A percentile compares a stretch with the other conserved stretches of the same genome.
Evolutionary conservation across 202 grass and related monocot genomes (phyloP).

Genomic region (Brachypodium distachyon): DNA sequence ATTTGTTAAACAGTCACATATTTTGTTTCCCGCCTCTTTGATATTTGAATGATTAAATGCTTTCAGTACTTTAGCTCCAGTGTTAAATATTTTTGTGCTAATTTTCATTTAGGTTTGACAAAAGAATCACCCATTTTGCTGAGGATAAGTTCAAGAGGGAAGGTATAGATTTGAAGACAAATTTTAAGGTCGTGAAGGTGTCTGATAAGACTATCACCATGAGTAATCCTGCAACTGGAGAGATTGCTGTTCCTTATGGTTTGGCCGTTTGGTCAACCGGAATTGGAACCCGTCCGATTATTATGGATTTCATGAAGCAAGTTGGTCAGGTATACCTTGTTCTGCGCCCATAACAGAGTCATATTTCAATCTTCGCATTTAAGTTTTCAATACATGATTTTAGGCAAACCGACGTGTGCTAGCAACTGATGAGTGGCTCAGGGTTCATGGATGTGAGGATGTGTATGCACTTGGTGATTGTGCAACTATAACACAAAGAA

Average conservation of each 20-base stretch:
- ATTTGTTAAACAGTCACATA: not conserved
- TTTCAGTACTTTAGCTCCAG: not conserved
- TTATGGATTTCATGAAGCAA: constrained; percentile 81
- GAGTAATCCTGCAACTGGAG: constrained; percentile 40
- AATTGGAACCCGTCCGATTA: constrained; percentile 63
- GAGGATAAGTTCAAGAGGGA: constrained; percentile 74
- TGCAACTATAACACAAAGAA: constrained; percentile 72
- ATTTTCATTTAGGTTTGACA: constrained; percentile 57
- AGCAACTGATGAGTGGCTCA: constrained; percentile 80
- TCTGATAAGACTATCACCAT: constrained; percentile 67
- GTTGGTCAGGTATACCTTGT: constrained; percentile 53
- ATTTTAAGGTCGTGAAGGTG: constrained; percentile 73
- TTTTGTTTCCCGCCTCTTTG: not conserved
- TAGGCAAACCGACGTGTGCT: constrained; percentile 50
- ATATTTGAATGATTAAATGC: not conserved
- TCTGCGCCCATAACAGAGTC: not conserved
- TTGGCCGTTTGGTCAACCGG: constrained; percentile 80
- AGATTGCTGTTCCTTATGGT: constrained; percentile 54
- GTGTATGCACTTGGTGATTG: constrained; percentile 78
- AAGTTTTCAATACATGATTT: not conserved
- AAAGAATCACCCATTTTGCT: constrained; percentile 84
- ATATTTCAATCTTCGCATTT: not conserved
- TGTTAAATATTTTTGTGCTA: not conserved
- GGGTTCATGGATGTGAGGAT: constrained; percentile 51
- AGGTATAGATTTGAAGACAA: constrained; percentile 70